Base-by-base conservation (phyloP, 192 early-diverging fungal genomes). In the Paraglomus occultum region DNA sequence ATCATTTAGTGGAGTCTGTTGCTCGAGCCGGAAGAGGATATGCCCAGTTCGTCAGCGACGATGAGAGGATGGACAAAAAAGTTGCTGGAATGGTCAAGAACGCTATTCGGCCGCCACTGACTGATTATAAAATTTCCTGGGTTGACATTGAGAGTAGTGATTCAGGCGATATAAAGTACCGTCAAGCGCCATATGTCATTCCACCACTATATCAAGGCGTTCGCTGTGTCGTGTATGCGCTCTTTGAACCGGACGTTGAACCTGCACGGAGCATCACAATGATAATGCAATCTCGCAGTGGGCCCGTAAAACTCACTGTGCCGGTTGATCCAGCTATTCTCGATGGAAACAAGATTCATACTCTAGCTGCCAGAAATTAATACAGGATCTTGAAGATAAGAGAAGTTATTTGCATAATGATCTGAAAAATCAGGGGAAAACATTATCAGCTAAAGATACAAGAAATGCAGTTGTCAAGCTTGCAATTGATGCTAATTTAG, bases 11-110 rank as follows among this genome's bases (percentile, higher is more conserved):
- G 10, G 76, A 83, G n/a, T 73, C 78, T 23, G 69, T 85, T 23
- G 83, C 84, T 51, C 67, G 82, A 44, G 70, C 67, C 31, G 83
- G 83, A 15, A 73, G 64, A 20, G 83, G 83, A 14, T 80, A 76
- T 39, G 73, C 84, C 1, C 63, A 84, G 52, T 76, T 76, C 57
- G 83, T 85, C 0, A 74, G 74, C 8, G 69, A 66, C 14, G 70
- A 65, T 12, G 83, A 85, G 65, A 73, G 74, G 43, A 77, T 86
- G 79, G 76, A 86, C 23, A 71, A 59, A 39, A 85, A 85, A 61
- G 64, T 86, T 20, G 66, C 86, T 22, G 73, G 74, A 51, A 82
- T 85, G 82, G 60, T 85, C 31, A 85, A 53, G n/a, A n/a, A n/a
- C n/a, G n/a, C n/a, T n/a, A n/a, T n/a, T n/a, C n/a, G n/a, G n/a